A percentile compares a stretch with the other conserved stretches of the same genome.
Evolutionary conservation across 768 basidiomycete genomes (phyloP).

Genomic region (Paxillus ammoniavirescens): DNA sequence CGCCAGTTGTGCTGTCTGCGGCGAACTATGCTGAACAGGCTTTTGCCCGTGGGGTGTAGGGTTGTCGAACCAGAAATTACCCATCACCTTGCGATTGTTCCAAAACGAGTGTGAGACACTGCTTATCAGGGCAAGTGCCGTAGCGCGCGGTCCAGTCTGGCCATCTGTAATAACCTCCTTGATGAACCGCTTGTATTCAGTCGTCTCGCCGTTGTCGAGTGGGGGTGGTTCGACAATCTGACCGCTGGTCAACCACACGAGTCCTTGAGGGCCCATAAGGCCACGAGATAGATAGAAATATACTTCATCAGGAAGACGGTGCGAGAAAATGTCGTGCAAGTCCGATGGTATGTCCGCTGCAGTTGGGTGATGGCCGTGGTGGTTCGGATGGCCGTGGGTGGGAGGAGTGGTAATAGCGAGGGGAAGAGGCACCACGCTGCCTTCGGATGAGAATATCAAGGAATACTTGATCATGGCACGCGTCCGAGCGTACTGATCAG

Average conservation of each 20-base stretch:
- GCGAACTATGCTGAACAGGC: constrained; percentile 66
- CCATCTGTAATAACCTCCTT: constrained; percentile 97
- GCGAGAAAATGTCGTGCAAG: constrained; percentile 92
- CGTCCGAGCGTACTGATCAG: constrained; percentile 85
- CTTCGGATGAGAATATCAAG: constrained; percentile 86
- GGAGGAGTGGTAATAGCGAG: constrained; percentile 58
- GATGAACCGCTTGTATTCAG: constrained; percentile 90
- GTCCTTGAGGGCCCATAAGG: constrained; percentile 80
- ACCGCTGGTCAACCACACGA: constrained; percentile 93
- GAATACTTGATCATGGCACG: constrained; percentile 91
- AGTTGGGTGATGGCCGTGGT: constrained; percentile 67
- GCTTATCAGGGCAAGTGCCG: constrained; percentile 83
- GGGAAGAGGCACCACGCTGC: constrained; percentile 76
- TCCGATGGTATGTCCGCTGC: constrained; percentile 88
- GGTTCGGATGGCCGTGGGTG: constrained; percentile 49
- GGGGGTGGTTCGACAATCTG: constrained; percentile 85
- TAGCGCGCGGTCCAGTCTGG: constrained; percentile 89
- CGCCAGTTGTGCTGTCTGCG: constrained; percentile 80
- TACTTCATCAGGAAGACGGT: constrained; percentile 92
- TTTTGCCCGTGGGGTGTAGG: constrained; percentile 50
- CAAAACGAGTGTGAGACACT: constrained; percentile 80
- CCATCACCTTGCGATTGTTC: constrained; percentile 70
- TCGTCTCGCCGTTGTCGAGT: constrained; percentile 92
- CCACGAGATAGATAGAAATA: constrained; percentile 97
- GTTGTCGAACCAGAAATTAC: constrained; percentile 75